Base-by-base conservation (phyloP, 1,284 basidiomycete species). In the Rhodotorula sp. region DNA sequence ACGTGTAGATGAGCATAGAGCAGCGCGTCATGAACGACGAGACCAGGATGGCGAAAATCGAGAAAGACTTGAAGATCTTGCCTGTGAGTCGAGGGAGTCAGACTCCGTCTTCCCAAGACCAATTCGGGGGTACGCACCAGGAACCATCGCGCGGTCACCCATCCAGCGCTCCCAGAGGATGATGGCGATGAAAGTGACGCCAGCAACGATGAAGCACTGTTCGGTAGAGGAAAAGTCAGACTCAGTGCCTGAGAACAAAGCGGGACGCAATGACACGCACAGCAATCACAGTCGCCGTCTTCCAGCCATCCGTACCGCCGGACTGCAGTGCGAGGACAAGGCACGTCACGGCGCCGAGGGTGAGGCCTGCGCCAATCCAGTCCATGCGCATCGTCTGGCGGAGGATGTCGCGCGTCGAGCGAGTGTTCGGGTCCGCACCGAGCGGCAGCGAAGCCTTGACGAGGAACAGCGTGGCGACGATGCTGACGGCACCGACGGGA, bases 231-330 rank as follows among this genome's bases (percentile, higher is more conserved):
- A 3, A 12, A 13, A 3, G 25, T 48, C 25, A 60, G 53, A 21
- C n/a, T 1, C 23, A 16, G 8, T 21, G 23, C 34, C 5, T 34
- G 3, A 34, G 34, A 34, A 34, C 34, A 44, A 82, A 78, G n/a
- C 77, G 73, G 72, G 64, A 50, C 21, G 46, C 45, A n/a, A 46
- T 25, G n/a, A 67, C 19, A 68, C 70, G 34, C 61, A 71, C 62
- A 4, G 77, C 79, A 63, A 85, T 82, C 63, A 84, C 83, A 8
- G 75, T 34, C 71, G 13, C 72, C 72, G 48, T 78, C 66, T 58
- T 50, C 80, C 80, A 80, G 0, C 67, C 66, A 64, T 80, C 77
- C 45, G 80, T 77, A 5, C 80, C 75, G 7, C 78, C 77, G 71
- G 73, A 74, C 44, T 80, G 78, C 23, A 80, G 69, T 8, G 78